Evolutionary conservation across 257 asterid species (phyloP).

Genomic region (Nicotiana noctiflora): DNA sequence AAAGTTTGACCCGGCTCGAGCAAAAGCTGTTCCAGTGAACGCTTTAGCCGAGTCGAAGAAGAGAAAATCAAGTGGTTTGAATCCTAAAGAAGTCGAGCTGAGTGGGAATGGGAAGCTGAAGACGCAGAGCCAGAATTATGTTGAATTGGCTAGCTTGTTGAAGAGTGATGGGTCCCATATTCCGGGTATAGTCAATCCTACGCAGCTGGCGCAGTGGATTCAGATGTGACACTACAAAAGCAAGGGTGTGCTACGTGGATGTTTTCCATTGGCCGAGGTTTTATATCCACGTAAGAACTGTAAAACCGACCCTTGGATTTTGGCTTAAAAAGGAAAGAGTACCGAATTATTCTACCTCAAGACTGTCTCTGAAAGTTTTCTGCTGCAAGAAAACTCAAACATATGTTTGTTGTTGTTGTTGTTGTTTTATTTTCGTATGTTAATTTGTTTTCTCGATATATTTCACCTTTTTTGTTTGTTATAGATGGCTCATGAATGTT

Average conservation of each 20-base stretch:
- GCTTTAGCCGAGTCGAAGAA: slow-evolving; percentile 26
- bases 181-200: slow-evolving; percentile 66
- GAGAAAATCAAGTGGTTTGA: slow-evolving; percentile 11
- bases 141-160: slow-evolving; percentile 53
- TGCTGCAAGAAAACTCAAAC: neutral
- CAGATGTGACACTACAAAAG: slow-evolving; percentile 30
- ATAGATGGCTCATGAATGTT: slow-evolving; percentile 3
- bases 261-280: neutral
- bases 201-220: slow-evolving; percentile 62
- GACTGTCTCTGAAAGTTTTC: neutral
- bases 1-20: slow-evolving; percentile 48
- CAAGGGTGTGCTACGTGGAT: neutral
- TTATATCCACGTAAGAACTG: neutral
- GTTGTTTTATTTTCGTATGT: neutral
- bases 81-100: neutral
- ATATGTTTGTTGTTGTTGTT: neutral
- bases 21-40: slow-evolving; percentile 28
- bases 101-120: slow-evolving; percentile 2
- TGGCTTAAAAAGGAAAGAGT: neutral
- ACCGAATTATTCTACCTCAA: neutral
- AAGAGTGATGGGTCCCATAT: slow-evolving; percentile 55
- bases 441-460: neutral
- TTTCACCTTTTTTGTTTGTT: neutral
- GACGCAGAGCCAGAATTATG: slow-evolving; percentile 29
- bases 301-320: neutral